Conservation (phyloP, 1,139 yeast genomes). For the Yamadazyma oceani region DNA sequence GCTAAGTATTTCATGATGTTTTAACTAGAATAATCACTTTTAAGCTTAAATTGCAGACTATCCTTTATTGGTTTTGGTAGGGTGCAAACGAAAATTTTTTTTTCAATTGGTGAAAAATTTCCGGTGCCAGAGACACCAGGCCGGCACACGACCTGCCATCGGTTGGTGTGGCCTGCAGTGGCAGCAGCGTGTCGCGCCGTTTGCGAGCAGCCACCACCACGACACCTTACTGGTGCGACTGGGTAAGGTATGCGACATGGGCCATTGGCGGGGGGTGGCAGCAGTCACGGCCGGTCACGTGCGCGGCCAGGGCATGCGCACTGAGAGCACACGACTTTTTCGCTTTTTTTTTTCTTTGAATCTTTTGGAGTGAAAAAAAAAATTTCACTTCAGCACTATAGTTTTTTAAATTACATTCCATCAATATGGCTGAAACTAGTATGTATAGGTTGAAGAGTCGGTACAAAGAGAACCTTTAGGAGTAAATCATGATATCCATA, state of each 20-base stretch:
- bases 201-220: no score
- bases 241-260: no score
- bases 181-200: no score
- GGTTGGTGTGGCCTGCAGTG: no score
- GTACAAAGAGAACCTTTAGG: no score
- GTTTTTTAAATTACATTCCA: constrained; percentile 10
- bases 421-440: constrained; percentile 50
- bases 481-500: no score
- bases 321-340: constrained; percentile 6
- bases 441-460: constrained; percentile 23
- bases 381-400: constrained; percentile 8
- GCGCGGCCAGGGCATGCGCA: background rate
- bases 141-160: no score
- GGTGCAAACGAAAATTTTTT: no score
- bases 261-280: no score
- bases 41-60: constrained; percentile 60
- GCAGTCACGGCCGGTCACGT: constrained; percentile 17
- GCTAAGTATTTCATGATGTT: constrained; percentile 75
- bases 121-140: no score
- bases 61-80: constrained; percentile 40
- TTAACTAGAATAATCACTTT: constrained; percentile 53
- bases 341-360: constrained; percentile 2
- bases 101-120: no score
- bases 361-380: constrained; percentile 6
- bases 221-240: no score